Base-by-base conservation (phyloP, 306 rosid genomes). In the Rosa rugosa region DNA sequence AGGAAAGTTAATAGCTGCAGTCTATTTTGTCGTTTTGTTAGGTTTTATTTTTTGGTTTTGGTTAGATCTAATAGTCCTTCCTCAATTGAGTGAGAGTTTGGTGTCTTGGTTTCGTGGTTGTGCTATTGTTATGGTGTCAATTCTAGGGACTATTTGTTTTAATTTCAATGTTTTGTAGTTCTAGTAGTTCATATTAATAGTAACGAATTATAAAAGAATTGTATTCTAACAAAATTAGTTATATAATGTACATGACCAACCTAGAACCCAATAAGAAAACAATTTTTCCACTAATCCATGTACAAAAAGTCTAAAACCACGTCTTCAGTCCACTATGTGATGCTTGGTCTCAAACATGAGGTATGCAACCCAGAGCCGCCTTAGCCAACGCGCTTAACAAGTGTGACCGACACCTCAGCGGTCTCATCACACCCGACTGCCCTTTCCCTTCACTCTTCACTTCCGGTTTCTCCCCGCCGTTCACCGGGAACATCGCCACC, bases 341-440 rank as follows among this genome's bases (percentile, higher is more conserved):
- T 14, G 70, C 70, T 22, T 18, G 12, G 22, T 25, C 25, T 75
- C 70, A 80, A 25, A 79, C 54, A 34, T 16, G 83, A 18, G 83
- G 84, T 4, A 87, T 13, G 70, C 89, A 85, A 64, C 87, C 69
- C 41, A 74, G 66, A 4, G 85, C 51, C 42, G 74, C 60, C 45
- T 73, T 82, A 11, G 83, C 83, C 68, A 83, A 56, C 66, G 67
- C 80, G 69, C 70, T 72, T 20, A 77, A 46, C 22, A 83, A 31
- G 47, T 70, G 69, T 10, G 80, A 78, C 78, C 82, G 78, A 66
- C 79, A 80, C 71, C 84, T 75, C 8, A 84, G 18, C 42, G 83
- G 57, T 45, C 83, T 71, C 56, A 81, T 36, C 75, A 81, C 54
- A 0, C 82, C 13, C 84, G 80, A 81, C 4, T n/a, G 81, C 41